phyloP scores from a whole-genome alignment of 306 rosid genomes.

The Gastrolobium villosum region DNA sequence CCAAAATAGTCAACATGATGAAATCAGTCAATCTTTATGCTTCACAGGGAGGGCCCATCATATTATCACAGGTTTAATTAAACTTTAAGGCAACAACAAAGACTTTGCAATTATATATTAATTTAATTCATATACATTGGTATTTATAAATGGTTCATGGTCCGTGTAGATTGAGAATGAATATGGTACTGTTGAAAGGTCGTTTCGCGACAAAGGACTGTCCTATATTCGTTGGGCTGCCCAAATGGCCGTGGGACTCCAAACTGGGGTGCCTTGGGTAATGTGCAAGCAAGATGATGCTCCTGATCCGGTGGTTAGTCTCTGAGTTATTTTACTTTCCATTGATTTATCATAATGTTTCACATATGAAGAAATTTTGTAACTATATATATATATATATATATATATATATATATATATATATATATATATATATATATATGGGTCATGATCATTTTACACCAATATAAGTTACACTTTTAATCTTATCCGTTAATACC shows the following conservation, averaged over 20 bases:
- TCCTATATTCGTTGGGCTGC: slow-evolving; percentile 91
- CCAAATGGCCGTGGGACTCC: slow-evolving; percentile 75
- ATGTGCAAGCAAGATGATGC: slow-evolving; percentile 97
- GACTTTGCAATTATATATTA: not conserved
- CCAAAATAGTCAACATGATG: slow-evolving; percentile 77
- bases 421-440: too few species aligned
- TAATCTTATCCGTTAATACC: too few species aligned
- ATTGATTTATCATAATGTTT: not conserved
- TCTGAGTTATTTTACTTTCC: not conserved
- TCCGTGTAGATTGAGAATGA: slow-evolving; percentile 87
- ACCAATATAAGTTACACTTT: too few species aligned
- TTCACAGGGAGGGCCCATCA: slow-evolving; percentile 93
- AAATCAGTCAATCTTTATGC: slow-evolving; percentile 79
- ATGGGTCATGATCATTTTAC: too few species aligned
- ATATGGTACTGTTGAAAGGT: slow-evolving; percentile 63
- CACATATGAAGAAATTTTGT: too few species aligned
- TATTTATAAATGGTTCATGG: slow-evolving; percentile 7
- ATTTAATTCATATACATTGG: too few species aligned
- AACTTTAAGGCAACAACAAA: not conserved
- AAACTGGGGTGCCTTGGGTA: slow-evolving; percentile 91
- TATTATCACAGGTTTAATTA: slow-evolving; percentile 81
- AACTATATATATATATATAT: too few species aligned
- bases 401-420: too few species aligned
- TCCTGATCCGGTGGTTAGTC: slow-evolving; percentile 84
- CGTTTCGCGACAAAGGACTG: slow-evolving; percentile 68